These are phyloP conservation scores for Naganishia cerealis DNA, from an alignment of 1,284 basidiomycete genomes.

Conservation along the genomic window DNA sequence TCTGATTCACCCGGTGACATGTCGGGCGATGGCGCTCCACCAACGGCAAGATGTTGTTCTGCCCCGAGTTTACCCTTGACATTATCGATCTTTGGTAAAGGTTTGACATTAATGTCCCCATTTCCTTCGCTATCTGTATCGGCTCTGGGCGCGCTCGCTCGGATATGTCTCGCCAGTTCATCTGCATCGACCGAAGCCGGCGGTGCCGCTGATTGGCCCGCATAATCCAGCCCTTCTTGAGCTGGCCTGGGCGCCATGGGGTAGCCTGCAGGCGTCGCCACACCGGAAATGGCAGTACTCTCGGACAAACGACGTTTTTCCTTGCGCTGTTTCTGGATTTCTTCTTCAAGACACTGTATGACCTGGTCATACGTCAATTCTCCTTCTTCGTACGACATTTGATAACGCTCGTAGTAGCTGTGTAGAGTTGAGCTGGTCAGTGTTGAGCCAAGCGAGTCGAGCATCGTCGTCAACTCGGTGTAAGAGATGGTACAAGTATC, in stretches of 20 bases:
- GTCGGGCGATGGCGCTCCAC: constrained; percentile 22
- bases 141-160: constrained; percentile 35
- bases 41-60: constrained; percentile 23
- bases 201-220: constrained; percentile 41
- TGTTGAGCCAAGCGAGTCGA: constrained; percentile 93
- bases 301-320: constrained; percentile 61
- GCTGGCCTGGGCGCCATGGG: constrained; percentile 41
- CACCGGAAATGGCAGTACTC: constrained; percentile 31
- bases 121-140: constrained; percentile 23
- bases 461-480: constrained; percentile 90
- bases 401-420: constrained; percentile 72
- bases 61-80: constrained; percentile 15
- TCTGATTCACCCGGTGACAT: constrained; percentile 45
- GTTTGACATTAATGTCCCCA: constrained; percentile 31
- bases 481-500: constrained; percentile 76
- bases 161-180: constrained; percentile 44
- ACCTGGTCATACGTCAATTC: constrained; percentile 77
- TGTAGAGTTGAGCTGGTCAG: constrained; percentile 76
- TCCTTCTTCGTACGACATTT: constrained; percentile 67
- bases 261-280: constrained; percentile 36
- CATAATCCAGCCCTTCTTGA: constrained; percentile 41
- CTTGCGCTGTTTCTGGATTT: constrained; percentile 68
- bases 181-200: constrained; percentile 44
- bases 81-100: constrained; percentile 7
- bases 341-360: constrained; percentile 72